Base-by-base conservation (phyloP, 2,329 filamentous ascomycete species). In the Aspergillus tanneri region DNA sequence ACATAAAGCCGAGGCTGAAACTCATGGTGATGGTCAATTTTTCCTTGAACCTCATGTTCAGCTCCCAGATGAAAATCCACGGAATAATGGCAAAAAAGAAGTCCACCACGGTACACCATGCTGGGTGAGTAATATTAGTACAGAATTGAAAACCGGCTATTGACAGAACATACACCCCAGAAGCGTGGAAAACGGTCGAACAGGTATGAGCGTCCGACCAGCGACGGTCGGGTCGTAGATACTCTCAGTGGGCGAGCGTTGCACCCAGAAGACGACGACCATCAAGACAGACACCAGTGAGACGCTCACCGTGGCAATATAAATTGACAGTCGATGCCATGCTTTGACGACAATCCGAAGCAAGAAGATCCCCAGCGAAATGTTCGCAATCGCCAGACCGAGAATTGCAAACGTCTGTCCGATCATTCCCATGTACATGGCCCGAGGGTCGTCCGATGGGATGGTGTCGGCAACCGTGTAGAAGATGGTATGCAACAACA, bases 301-400 rank as follows among this genome's bases (percentile, higher is more conserved):
- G n/a, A 58, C 12, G 16, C 48, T 52, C 32, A 53, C 19, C 49
- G 56, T 56, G 1, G 49, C 49, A 4, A 57, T 22, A 67, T 66
- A 72, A 25, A 74, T 69, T 0, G 51, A 56, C 2, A 71, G 36
- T n/a, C 60, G 65, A 52, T 73, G 69, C 66, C 65, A 69, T 9
- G 21, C 45, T 8, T 54, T 52, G 3, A 59, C 60, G 9, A 73
- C 68, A 12, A 74, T 56, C 0, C 71, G 65, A 2, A 72, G 54
- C 7, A 75, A 46, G 42, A 74, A 74, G 7, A 72, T 60, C 0
- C 68, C 71, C 0, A 74, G 55, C 0, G 71, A 72, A 41, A 59
- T 52, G 27, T 75, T 75, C 0, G 71, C 67, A 5, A 68, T 55
- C 4, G 66, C 67, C 61, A 72, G 74, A 10, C 69, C 71, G 2